phyloP scores from a whole-genome alignment of 2,329 filamentous ascomycete species.

The Colletotrichum simmondsii region DNA sequence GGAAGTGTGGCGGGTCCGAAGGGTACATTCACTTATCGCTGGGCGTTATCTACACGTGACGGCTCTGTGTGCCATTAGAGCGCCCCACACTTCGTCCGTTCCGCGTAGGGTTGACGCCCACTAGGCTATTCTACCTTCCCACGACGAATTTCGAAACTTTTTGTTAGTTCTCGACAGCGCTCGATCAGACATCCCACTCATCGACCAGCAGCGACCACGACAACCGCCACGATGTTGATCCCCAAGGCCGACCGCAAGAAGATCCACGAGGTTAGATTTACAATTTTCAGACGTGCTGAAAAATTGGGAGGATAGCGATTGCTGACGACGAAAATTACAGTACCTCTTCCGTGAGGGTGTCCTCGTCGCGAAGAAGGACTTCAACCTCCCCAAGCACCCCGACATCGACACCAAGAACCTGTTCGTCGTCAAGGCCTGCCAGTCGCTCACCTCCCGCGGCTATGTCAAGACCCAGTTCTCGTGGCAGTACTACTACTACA shows the following conservation, averaged over 20 bases:
- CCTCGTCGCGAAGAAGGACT: slow-evolving; percentile 99
- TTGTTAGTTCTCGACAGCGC: slow-evolving; percentile 46
- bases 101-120: slow-evolving; percentile 55
- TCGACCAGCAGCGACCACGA: slow-evolving; percentile 54
- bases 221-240: slow-evolving; percentile 87
- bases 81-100: slow-evolving; percentile 27
- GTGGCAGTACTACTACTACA: slow-evolving; percentile 99
- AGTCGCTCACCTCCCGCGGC: slow-evolving; percentile 97
- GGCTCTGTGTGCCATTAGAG: background rate
- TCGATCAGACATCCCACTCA: slow-evolving; percentile 61
- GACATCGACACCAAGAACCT: slow-evolving; percentile 99
- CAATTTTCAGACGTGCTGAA: slow-evolving; percentile 6
- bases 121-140: slow-evolving; percentile 47
- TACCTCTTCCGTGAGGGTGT: slow-evolving; percentile 96
- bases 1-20: background rate
- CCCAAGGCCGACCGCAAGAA: slow-evolving; percentile 99
- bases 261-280: slow-evolving; percentile 81
- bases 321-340: slow-evolving; percentile 54
- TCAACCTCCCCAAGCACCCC: slow-evolving; percentile 95
- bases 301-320: slow-evolving; percentile 18
- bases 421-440: slow-evolving; percentile 98
- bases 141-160: background rate
- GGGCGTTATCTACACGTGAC: background rate
- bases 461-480: slow-evolving; percentile 99
- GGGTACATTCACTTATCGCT: background rate